These are phyloP conservation scores for Conoideocrella luteorostrata DNA, from an alignment of 2,329 filamentous ascomycete genomes.

Conservation along the genomic window DNA sequence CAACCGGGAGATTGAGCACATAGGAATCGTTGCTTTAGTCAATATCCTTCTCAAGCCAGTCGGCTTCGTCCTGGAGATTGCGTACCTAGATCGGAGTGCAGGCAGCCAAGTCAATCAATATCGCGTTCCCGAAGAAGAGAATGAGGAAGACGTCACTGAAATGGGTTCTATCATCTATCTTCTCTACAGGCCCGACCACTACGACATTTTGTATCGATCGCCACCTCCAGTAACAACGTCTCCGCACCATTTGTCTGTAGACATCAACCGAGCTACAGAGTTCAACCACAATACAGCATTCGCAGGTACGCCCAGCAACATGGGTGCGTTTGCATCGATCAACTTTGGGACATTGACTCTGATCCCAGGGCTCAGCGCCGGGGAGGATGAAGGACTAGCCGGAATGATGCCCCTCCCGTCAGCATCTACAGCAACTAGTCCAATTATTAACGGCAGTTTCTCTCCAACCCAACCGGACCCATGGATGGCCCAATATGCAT, in stretches of 20 bases:
- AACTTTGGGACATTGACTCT: constrained; percentile 39
- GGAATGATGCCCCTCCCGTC: constrained; percentile 28
- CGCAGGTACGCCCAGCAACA: constrained; percentile 28
- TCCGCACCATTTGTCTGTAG: constrained; percentile 24
- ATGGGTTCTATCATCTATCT: constrained; percentile 49
- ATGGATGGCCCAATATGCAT: constrained; percentile 29
- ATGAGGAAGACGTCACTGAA: constrained; percentile 34
- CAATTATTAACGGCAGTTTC: constrained; percentile 24
- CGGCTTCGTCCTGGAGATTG: constrained; percentile 75
- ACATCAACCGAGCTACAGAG: constrained; percentile 46
- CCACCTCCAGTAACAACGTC: constrained; percentile 19
- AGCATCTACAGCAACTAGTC: constrained; percentile 18
- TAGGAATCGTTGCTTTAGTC: constrained; percentile 73
- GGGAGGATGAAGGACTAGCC: constrained; percentile 10
- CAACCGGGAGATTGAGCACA: constrained; percentile 80
- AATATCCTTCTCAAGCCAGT: constrained; percentile 75
- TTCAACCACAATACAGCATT: constrained; percentile 41
- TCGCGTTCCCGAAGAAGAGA: constrained; percentile 52
- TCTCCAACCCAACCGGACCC: constrained; percentile 28
- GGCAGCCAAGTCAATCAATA: constrained; percentile 71
- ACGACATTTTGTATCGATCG: constrained; percentile 82
- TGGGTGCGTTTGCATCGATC: constrained; percentile 35
- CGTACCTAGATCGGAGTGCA: constrained; percentile 82
- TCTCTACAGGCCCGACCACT: constrained; percentile 73
- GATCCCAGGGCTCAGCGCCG: constrained; percentile 37